Base-by-base conservation (phyloP, 2,329 filamentous ascomycete species). In the Ceratocystis colombiana region DNA sequence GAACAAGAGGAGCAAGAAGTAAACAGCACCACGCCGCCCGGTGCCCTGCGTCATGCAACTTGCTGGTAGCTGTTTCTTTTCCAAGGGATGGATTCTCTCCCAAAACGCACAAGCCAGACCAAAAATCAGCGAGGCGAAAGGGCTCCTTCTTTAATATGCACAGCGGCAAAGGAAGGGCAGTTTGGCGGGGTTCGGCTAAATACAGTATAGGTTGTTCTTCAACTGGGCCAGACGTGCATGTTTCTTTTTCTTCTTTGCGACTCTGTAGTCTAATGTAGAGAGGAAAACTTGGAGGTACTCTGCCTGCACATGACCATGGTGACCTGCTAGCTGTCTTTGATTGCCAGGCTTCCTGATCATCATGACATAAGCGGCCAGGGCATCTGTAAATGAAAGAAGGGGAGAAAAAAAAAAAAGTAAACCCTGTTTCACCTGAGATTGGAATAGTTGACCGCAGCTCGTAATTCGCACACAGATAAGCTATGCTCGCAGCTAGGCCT, bases 101-200 rank as follows among this genome's bases (percentile, higher is more conserved):
- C 3, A 41, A 59, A 59, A 3, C 25, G 25, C 12, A 59, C 30
- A 59, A 59, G 17, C 25, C 25, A 59, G 28, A 59, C 55, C 17
- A 59, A 28, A 41, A 41, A 30, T 20, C 55, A 15, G 22, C 55
- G 30, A 30, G 37, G 28, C 12, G 53, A 57, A n/a, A 20, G 48
- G 22, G 10, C 48, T 20, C 5, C 55, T 37, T 30, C 55, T 59
- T 28, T 30, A 8, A 57, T 30, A 59, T 59, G 55, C 55, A 59
- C 28, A 59, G 55, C 55, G 55, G 55, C 55, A 59, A 59, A 59
- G 55, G 55, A 59, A 59, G 55, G 3, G 17, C 17, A 10, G 28
- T 20, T 37, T 37, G 28, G 55, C 55, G 30, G 28, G 30, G 25
- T 37, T 59, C 55, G 55, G 55, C 17, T 59, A 59, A 59, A 59